Percentiles rank a stretch among this genome's conserved stretches.
Evolutionary conservation across 306 rosid species (phyloP).

Genomic region (Trifolium pratense): DNA sequence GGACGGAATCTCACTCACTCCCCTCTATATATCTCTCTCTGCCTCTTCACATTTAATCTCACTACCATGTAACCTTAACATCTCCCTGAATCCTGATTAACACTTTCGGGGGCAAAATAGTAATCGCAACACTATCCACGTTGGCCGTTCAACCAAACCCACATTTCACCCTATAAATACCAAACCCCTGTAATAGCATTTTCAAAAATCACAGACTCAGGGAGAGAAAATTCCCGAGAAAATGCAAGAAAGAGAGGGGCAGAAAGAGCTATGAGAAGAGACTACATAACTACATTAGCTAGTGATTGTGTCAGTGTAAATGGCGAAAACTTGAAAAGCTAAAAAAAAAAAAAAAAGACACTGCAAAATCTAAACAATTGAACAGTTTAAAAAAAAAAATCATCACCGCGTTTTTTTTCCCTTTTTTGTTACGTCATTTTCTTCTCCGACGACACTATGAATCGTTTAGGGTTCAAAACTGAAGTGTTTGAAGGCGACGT

Average conservation of each 20-base stretch:
- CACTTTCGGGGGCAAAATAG: conserved; percentile 23
- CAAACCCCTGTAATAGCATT: conserved; percentile 20
- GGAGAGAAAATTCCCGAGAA: conserved; percentile 27
- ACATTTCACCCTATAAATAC: conserved; percentile 38
- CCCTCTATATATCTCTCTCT: no score
- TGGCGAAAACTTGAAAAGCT: conserved; percentile 9
- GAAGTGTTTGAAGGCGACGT: conserved; percentile 74
- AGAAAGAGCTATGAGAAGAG: neutral
- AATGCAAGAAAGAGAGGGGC: conserved; percentile 1
- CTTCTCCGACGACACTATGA: conserved; percentile 51
- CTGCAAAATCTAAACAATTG: neutral
- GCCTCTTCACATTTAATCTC: neutral
- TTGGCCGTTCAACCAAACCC: conserved; percentile 37
- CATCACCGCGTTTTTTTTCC: conserved; percentile 11
- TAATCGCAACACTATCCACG: conserved; percentile 40
- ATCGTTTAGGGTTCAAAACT: conserved; percentile 82
- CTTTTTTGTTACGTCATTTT: conserved; percentile 6
- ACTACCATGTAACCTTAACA: conserved; percentile 22
- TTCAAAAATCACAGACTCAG: conserved; percentile 34
- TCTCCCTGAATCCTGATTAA: neutral
- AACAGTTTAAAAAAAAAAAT: neutral
- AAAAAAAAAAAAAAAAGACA: conserved; percentile 34
- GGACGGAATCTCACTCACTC: no score
- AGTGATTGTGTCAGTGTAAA: conserved; percentile 11
- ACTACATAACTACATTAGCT: neutral